Base-by-base conservation (phyloP, 2,329 filamentous ascomycete species). In the Calonectria honghensis region DNA sequence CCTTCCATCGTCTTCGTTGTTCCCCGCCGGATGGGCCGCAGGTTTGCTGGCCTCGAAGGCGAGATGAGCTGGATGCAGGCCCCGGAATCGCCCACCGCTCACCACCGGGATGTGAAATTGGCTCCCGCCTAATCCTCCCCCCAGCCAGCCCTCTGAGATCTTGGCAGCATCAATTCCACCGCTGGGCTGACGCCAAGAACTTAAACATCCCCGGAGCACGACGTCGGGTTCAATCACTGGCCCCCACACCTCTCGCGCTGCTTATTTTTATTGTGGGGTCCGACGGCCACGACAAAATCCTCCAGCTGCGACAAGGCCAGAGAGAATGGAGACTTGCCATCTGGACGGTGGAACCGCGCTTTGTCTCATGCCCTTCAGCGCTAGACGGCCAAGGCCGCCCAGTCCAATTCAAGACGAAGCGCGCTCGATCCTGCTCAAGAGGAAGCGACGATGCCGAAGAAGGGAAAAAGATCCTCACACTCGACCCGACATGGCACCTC, bases 151-250 rank as follows among this genome's bases (percentile, higher is more conserved):
- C 48, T 54, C 16, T 9, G 37, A 45, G 29, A 68, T 68, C 66
- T 68, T 68, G 51, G 66, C 66, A 68, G 32, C n/a, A 68, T 54
- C 64, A 50, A 39, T 57, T 31, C 48, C 48, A 50, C 64, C 57
- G 50, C 52, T 45, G 24, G n/a, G 66, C 66, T 68, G 51, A 68
- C 66, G 66, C 66, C 51, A 68, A 68, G 66, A 45, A n/a, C 16
- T 57, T 39, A 50, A 57, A 50, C 37, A 68, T 68, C 51, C 51
- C 39, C 50, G 27, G 39, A 61, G 48, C 66, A 68, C 31, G 52
- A 39, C 52, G 52, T 68, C 35, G 65, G 66, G 66, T 48, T 18
- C 32, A 45, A 24, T 20, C 51, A 50, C 5, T 32, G 39, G 51
- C 39, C 51, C 39, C 48, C 66, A 59, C 66, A 48, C 37, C 31